Percentiles rank a stretch among this genome's conserved stretches.
Evolutionary conservation across 2,329 filamentous ascomycete species (phyloP).

Genomic region (Penicillium sp.): DNA sequence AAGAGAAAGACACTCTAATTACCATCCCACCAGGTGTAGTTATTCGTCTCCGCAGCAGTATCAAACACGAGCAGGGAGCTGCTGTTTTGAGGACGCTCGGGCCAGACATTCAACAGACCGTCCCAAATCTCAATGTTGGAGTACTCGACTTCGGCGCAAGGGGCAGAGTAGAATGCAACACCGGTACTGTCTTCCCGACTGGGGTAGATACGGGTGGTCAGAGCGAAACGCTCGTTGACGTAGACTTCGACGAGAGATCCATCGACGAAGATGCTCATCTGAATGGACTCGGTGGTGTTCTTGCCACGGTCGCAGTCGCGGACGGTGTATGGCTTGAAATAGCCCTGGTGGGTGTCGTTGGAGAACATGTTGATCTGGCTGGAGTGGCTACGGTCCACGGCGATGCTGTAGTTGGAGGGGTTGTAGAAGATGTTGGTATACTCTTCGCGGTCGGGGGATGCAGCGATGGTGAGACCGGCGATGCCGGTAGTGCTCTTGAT

Average conservation of each 20-base stretch:
- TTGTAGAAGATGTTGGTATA: constrained; percentile 14
- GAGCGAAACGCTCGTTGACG: constrained; percentile 12
- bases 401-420: constrained; percentile 7
- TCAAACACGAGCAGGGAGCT: constrained; percentile 13
- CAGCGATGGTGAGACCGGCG: constrained; percentile 8
- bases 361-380: constrained; percentile 8
- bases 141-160: constrained; percentile 5
- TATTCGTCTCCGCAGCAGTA: constrained; percentile 11
- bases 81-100: constrained; percentile 8
- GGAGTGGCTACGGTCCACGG: constrained; percentile 9
- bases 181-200: constrained; percentile 11
- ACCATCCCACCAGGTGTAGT: constrained; percentile 15
- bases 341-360: constrained; percentile 7
- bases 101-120: constrained; percentile 13
- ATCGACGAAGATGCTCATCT: constrained; percentile 11
- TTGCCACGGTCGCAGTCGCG: neutral
- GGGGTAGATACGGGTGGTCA: constrained; percentile 13
- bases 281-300: constrained; percentile 5
- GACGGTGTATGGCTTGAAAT: constrained; percentile 11
- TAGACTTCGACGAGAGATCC: constrained; percentile 13
- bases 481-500: constrained; percentile 8
- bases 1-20: neutral
- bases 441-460: constrained; percentile 11
- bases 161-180: constrained; percentile 2
- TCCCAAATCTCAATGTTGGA: constrained; percentile 12